These are phyloP conservation scores for Trypanosoma avium DNA, from an alignment of 208 protist genomes.

Conservation along the genomic window DNA sequence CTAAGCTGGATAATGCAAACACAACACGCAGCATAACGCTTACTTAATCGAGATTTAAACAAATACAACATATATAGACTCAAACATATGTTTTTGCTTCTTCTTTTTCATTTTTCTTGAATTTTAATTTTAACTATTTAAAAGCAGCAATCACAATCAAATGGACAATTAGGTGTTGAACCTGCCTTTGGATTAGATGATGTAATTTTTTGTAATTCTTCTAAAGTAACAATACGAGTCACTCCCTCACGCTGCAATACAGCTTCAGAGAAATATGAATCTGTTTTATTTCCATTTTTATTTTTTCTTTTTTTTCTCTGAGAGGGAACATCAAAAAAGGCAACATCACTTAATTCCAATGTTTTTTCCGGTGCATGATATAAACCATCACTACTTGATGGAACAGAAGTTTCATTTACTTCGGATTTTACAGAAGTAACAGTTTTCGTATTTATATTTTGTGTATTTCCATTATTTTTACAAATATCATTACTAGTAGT, in stretches of 20 bases:
- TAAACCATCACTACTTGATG: conserved; percentile 50
- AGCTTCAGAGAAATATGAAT: conserved; percentile 10
- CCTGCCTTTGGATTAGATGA: conserved; percentile 72
- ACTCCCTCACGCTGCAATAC: conserved; percentile 64
- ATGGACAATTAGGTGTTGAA: conserved; percentile 88
- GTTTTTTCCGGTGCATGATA: conserved; percentile 77
- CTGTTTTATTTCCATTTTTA: conserved; percentile 1
- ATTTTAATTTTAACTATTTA: conserved; percentile 19
- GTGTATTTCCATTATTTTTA: too few species aligned
- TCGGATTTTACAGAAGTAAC: background rate
- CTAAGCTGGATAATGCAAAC: too few species aligned
- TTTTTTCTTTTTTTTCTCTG: conserved; percentile 2
- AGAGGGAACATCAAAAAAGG: conserved; percentile 67
- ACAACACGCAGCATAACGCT: too few species aligned
- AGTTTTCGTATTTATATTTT: background rate
- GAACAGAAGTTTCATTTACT: background rate
- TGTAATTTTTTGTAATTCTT: conserved; percentile 76
- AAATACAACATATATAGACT: too few species aligned
- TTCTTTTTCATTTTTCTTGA: background rate
- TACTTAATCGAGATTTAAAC: too few species aligned
- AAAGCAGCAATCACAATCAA: conserved; percentile 92
- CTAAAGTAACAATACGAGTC: conserved; percentile 72
- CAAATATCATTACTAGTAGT: too few species aligned
- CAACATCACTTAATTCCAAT: conserved; percentile 72
- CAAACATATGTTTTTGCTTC: background rate